Conservation (phyloP, 2,329 filamentous ascomycete species). For the Paecilomyces niveus region DNA sequence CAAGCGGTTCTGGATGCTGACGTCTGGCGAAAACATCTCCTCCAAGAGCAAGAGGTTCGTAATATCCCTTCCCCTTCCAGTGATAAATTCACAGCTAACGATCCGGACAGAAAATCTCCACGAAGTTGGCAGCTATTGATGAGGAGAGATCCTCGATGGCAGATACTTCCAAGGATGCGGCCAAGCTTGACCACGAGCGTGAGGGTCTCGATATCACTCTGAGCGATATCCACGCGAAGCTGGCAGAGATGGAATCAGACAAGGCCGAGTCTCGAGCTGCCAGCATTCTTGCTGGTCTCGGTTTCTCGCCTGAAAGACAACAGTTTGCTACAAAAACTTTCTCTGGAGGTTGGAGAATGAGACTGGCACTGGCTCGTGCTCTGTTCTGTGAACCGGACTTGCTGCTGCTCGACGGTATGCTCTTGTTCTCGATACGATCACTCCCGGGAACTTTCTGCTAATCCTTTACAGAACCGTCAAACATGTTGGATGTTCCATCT, state of each 20-base stretch:
- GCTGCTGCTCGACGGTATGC: constrained; percentile 69
- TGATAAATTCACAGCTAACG: neutral
- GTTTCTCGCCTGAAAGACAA: constrained; percentile 89
- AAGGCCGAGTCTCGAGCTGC: constrained; percentile 94
- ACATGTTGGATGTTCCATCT: constrained; percentile 99
- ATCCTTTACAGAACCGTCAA: constrained; percentile 69
- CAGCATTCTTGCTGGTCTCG: constrained; percentile 91
- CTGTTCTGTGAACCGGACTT: constrained; percentile 97
- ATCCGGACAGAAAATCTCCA: constrained; percentile 58
- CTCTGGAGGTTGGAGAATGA: constrained; percentile 99
- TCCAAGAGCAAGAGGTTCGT: constrained; percentile 76
- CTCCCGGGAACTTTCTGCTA: constrained; percentile 8
- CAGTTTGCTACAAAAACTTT: constrained; percentile 94
- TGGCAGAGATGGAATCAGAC: constrained; percentile 98
- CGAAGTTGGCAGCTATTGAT: constrained; percentile 71
- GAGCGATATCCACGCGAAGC: constrained; percentile 82
- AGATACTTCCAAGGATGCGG: constrained; percentile 85
- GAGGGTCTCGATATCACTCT: constrained; percentile 87
- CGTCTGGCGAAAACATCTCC: constrained; percentile 93
- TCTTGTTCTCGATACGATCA: constrained; percentile 5
- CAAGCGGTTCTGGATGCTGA: constrained; percentile 96
- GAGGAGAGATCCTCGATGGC: constrained; percentile 69
- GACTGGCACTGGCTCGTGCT: constrained; percentile 85
- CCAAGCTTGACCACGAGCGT: constrained; percentile 73
- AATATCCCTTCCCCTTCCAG: neutral